phyloP scores from a whole-genome alignment of 2,329 filamentous ascomycete genomes.

The Fusarium sp. region DNA sequence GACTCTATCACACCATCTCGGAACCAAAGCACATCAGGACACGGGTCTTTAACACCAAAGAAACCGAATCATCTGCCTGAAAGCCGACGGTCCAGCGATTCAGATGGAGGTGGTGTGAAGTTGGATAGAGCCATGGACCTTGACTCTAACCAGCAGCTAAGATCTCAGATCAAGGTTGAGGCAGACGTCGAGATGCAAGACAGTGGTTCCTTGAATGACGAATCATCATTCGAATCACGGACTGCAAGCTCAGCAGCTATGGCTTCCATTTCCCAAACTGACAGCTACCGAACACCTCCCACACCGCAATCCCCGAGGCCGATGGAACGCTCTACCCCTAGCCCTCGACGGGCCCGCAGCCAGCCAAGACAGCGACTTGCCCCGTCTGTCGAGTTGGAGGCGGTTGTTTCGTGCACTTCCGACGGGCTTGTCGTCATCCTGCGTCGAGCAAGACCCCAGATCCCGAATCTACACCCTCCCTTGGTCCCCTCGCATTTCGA shows the following conservation, averaged over 20 bases:
- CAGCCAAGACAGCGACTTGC: constrained; percentile 38
- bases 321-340: not conserved
- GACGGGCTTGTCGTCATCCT: constrained; percentile 87
- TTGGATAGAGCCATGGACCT: constrained; percentile 56
- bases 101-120: constrained; percentile 58
- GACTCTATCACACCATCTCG: not conserved
- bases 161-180: constrained; percentile 51
- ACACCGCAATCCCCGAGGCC: constrained; percentile 27
- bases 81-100: constrained; percentile 52
- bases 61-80: constrained; percentile 9
- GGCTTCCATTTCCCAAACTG: constrained; percentile 5
- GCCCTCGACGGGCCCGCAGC: not conserved
- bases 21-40: not conserved
- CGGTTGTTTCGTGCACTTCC: constrained; percentile 90
- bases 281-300: constrained; percentile 25
- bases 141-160: constrained; percentile 45
- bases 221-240: constrained; percentile 22
- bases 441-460: constrained; percentile 76
- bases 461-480: constrained; percentile 68
- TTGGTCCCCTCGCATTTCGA: constrained; percentile 57
- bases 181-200: constrained; percentile 40
- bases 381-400: constrained; percentile 78
- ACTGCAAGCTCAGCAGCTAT: constrained; percentile 23
- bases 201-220: not conserved
- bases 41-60: not conserved